phyloP scores from a whole-genome alignment of 2,329 filamentous ascomycete genomes.

The Magnaporthiopsis rhizophila region DNA sequence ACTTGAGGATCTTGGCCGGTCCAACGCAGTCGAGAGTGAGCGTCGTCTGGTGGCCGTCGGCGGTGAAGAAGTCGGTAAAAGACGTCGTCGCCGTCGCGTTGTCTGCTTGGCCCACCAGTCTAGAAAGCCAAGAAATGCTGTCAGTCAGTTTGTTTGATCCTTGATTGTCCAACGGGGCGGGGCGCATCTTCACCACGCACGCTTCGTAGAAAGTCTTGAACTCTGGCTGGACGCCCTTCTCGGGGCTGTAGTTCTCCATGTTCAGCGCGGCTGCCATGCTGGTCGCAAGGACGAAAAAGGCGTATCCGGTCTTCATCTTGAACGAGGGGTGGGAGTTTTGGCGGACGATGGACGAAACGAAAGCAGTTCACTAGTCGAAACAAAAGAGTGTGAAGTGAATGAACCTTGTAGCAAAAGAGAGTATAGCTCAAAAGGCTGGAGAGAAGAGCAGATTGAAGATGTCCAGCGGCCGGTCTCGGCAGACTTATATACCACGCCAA shows the following conservation, averaged over 20 bases:
- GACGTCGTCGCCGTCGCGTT: constrained; percentile 3
- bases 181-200: not conserved
- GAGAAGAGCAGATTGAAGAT: not conserved
- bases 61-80: constrained; percentile 5
- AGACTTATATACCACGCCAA: not conserved
- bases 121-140: not conserved
- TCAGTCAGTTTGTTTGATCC: not conserved
- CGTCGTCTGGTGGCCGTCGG: constrained; percentile 2
- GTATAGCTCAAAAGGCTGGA: not conserved
- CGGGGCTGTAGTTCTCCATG: not conserved
- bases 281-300: not conserved
- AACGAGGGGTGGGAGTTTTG: too few species aligned
- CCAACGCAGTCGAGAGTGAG: constrained; percentile 2
- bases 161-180: not conserved
- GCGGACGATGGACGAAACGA: not conserved
- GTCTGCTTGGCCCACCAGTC: constrained; percentile 6
- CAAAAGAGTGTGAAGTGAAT: too few species aligned
- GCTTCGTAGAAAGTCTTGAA: not conserved
- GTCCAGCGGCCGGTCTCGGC: too few species aligned
- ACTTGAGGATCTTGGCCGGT: constrained; percentile 2
- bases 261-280: not conserved
- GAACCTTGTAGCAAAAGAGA: not conserved
- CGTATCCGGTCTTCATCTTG: not conserved
- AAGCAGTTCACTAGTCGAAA: not conserved
- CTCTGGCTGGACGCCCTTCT: not conserved